A percentile compares a stretch with the other conserved stretches of the same genome.
Evolutionary conservation across 2,329 filamentous ascomycete species (phyloP).

Genomic region (Metarhizium anisopliae): DNA sequence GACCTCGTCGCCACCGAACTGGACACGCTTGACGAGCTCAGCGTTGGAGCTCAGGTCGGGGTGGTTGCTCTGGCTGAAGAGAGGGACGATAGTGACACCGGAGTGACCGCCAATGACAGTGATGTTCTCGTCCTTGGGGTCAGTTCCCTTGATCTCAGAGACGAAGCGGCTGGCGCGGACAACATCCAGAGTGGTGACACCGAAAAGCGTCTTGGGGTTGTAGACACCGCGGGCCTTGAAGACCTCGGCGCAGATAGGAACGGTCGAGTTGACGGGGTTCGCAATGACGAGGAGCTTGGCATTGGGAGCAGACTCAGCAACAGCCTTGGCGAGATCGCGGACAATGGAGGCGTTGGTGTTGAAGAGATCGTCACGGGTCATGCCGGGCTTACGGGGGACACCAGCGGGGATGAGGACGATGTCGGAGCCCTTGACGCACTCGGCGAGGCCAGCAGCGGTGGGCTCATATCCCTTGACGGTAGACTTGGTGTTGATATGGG

Average conservation of each 20-base stretch:
- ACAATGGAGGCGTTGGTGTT: slow-evolving; percentile 99
- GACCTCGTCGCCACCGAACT: slow-evolving; percentile 98
- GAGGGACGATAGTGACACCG: slow-evolving; percentile 94
- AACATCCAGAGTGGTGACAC: slow-evolving; percentile 97
- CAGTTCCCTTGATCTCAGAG: slow-evolving; percentile 81
- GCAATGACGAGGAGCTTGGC: slow-evolving; percentile 96
- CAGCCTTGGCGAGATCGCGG: slow-evolving; percentile 93
- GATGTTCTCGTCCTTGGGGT: slow-evolving; percentile 90
- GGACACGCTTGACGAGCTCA: slow-evolving; percentile 83
- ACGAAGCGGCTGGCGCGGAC: slow-evolving; percentile 98
- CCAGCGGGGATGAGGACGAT: slow-evolving; percentile 96
- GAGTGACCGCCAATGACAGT: slow-evolving; percentile 96
- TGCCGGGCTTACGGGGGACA: slow-evolving; percentile 98
- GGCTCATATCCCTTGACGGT: slow-evolving; percentile 83
- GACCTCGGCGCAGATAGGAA: slow-evolving; percentile 93
- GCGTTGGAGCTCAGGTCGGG: slow-evolving; percentile 70
- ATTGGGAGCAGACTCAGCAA: slow-evolving; percentile 77
- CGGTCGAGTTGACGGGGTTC: slow-evolving; percentile 99
- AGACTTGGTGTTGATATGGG: slow-evolving; percentile 99
- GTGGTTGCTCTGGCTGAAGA: slow-evolving; percentile 91
- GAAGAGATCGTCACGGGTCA: slow-evolving; percentile 99
- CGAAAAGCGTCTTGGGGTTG: slow-evolving; percentile 98
- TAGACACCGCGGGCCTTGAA: slow-evolving; percentile 94
- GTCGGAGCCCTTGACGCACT: slow-evolving; percentile 77
- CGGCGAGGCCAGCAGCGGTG: slow-evolving; percentile 63